These are phyloP conservation scores for Diutina mesorugosa DNA, from an alignment of 1,139 yeast genomes.

Conservation along the genomic window DNA sequence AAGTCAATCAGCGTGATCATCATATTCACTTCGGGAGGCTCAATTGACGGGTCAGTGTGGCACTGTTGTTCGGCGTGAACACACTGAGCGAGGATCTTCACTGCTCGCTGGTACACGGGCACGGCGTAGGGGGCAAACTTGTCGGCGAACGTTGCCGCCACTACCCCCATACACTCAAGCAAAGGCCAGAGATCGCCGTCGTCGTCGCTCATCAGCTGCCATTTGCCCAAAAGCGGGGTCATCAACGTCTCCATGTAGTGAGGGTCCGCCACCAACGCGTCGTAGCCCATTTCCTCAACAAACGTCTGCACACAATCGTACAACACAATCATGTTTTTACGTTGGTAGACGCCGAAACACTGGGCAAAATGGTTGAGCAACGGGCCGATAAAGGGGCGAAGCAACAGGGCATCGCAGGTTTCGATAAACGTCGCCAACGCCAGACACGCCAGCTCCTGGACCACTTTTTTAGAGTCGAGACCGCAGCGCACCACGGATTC, in stretches of 20 bases:
- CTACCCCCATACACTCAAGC: constrained; percentile 82
- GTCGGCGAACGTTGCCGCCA: constrained; percentile 80
- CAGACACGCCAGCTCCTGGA: constrained; percentile 88
- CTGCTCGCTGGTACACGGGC: constrained; percentile 75
- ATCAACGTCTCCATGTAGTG: constrained; percentile 49
- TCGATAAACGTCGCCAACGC: constrained; percentile 79
- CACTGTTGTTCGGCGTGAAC: constrained; percentile 56
- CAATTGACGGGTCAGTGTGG: constrained; percentile 53
- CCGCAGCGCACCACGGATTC: constrained; percentile 65
- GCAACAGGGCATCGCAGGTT: constrained; percentile 52
- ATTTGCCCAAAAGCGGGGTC: constrained; percentile 71
- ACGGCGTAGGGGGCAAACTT: constrained; percentile 82
- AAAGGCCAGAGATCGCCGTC: constrained; percentile 86
- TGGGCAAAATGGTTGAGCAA: constrained; percentile 56
- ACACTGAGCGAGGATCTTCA: constrained; percentile 54
- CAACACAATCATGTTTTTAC: constrained; percentile 65
- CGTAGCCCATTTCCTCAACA: constrained; percentile 61
- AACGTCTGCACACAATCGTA: constrained; percentile 92
- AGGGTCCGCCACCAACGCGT: constrained; percentile 38
- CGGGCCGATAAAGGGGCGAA: constrained; percentile 36
- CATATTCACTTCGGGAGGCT: constrained; percentile 83
- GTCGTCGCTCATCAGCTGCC: constrained; percentile 63
- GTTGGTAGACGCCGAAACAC: constrained; percentile 70
- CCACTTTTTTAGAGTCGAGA: constrained; percentile 76
- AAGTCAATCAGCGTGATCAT: constrained; percentile 81